Percentiles rank a stretch among this genome's conserved stretches.
Conservation (phyloP, 1,139 yeast genomes). For the Suhomyces kunorum region DNA sequence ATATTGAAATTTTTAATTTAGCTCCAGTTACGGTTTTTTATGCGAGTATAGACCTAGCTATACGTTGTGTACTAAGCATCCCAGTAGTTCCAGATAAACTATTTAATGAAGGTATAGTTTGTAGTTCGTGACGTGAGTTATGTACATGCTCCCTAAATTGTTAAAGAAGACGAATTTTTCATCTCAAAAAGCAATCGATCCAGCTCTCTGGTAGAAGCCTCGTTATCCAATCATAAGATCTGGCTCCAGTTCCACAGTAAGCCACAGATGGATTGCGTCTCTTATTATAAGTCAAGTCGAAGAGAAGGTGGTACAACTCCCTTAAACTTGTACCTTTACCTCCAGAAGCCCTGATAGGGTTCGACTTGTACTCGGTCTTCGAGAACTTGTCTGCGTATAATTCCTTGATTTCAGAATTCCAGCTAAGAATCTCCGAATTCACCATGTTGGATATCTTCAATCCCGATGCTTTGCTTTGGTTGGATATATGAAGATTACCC, state of each 20-base stretch:
- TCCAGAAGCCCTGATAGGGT: conserved; percentile 38
- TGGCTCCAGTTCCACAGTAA: conserved; percentile 55
- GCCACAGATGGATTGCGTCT: conserved; percentile 33
- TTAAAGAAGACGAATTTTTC: background rate
- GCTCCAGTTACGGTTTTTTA: no score
- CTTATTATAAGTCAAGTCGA: conserved; percentile 50
- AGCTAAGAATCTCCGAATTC: conserved; percentile 42
- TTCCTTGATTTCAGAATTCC: conserved; percentile 41
- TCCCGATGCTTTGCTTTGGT: conserved; percentile 27
- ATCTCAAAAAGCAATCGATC: conserved; percentile 27
- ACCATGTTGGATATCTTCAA: conserved; percentile 34
- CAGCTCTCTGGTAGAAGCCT: conserved; percentile 37
- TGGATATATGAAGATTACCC: conserved; percentile 49
- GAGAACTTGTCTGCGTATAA: conserved; percentile 41
- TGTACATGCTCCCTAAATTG: background rate
- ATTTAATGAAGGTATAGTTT: no score
- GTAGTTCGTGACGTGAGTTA: background rate
- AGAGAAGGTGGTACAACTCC: conserved; percentile 54
- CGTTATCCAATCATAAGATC: conserved; percentile 42
- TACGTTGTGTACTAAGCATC: no score
- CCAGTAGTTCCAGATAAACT: no score
- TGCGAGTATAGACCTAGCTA: no score
- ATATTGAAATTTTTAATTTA: no score
- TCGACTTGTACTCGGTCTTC: conserved; percentile 33
- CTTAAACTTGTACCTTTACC: conserved; percentile 43